Evolutionary conservation across 495 filamentous ascomycete species (phyloP).

Genomic region (Penicillium canescens): DNA sequence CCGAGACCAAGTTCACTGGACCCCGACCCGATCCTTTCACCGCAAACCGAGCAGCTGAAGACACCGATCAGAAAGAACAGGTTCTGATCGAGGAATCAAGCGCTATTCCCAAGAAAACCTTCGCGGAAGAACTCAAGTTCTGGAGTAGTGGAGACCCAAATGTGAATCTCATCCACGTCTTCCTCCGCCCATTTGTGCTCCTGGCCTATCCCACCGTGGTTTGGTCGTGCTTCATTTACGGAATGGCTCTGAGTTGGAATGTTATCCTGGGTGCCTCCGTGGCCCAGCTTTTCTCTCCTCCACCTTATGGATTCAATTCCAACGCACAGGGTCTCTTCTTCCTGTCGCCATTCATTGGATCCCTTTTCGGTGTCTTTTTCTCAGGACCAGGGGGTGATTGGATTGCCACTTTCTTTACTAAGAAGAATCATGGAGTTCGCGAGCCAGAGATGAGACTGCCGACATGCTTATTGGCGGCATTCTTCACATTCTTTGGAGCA

Average conservation of each 20-base stretch:
- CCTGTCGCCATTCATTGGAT: constrained; percentile 49
- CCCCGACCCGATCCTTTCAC: constrained; percentile 12
- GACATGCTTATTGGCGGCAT: constrained; percentile 22
- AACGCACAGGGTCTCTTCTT: constrained; percentile 51
- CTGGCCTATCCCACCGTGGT: constrained; percentile 50
- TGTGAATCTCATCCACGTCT: constrained; percentile 43
- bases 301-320: constrained; percentile 49
- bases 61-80: not conserved
- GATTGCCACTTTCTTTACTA: constrained; percentile 50
- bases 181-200: constrained; percentile 46
- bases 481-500: constrained; percentile 21
- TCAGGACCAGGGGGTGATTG: constrained; percentile 50
- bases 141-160: constrained; percentile 38
- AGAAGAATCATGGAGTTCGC: constrained; percentile 49
- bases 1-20: constrained; percentile 47
- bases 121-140: constrained; percentile 36
- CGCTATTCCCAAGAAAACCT: constrained; percentile 18
- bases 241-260: constrained; percentile 36
- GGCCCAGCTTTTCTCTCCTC: constrained; percentile 50
- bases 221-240: constrained; percentile 45
- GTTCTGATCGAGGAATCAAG: not conserved
- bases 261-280: constrained; percentile 54
- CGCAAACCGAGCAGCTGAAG: not conserved
- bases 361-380: constrained; percentile 47
- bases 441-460: constrained; percentile 58